phyloP scores from a whole-genome alignment of 2,329 filamentous ascomycete species.

The Paecilomyces sp. region DNA sequence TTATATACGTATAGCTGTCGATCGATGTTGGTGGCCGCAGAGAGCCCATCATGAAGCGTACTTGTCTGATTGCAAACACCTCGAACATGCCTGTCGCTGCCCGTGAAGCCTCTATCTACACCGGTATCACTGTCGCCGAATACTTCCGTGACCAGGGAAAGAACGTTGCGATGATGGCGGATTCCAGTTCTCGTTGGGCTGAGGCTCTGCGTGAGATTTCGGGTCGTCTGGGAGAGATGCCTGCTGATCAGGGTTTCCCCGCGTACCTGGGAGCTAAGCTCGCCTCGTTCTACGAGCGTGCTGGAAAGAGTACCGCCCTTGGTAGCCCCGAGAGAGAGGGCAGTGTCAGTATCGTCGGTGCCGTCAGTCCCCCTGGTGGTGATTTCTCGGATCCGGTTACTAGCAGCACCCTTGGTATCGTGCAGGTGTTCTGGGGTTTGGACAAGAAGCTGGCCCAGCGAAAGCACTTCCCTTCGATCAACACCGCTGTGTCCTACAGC shows the following conservation, averaged over 20 bases:
- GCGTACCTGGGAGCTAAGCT: slow-evolving; percentile 95
- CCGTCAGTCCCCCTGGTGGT: slow-evolving; percentile 93
- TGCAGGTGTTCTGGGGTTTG: slow-evolving; percentile 99
- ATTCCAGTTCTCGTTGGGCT: slow-evolving; percentile 96
- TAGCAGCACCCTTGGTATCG: slow-evolving; percentile 85
- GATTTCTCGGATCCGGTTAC: slow-evolving; percentile 99
- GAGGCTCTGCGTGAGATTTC: slow-evolving; percentile 98
- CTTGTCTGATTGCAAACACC: slow-evolving; percentile 95
- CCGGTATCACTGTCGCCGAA: slow-evolving; percentile 87
- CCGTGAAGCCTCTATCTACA: slow-evolving; percentile 98
- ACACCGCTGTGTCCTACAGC: slow-evolving; percentile 89
- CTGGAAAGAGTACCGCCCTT: slow-evolving; percentile 75
- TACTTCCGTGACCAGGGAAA: slow-evolving; percentile 98
- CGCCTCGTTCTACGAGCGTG: slow-evolving; percentile 98
- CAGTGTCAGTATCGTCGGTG: slow-evolving; percentile 95
- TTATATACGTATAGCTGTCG: slow-evolving; percentile 51
- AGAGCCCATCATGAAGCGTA: slow-evolving; percentile 99
- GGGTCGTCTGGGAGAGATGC: slow-evolving; percentile 98
- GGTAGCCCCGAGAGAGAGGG: slow-evolving; percentile 84
- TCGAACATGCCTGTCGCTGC: slow-evolving; percentile 99
- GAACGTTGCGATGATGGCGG: slow-evolving; percentile 96
- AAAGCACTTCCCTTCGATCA: slow-evolving; percentile 99
- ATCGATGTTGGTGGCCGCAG: slow-evolving; percentile 91
- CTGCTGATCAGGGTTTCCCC: slow-evolving; percentile 98
- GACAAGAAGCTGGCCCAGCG: slow-evolving; percentile 99